These are phyloP conservation scores for Didymosphaeria variabile DNA, from an alignment of 2,329 filamentous ascomycete genomes.

Conservation along the genomic window DNA sequence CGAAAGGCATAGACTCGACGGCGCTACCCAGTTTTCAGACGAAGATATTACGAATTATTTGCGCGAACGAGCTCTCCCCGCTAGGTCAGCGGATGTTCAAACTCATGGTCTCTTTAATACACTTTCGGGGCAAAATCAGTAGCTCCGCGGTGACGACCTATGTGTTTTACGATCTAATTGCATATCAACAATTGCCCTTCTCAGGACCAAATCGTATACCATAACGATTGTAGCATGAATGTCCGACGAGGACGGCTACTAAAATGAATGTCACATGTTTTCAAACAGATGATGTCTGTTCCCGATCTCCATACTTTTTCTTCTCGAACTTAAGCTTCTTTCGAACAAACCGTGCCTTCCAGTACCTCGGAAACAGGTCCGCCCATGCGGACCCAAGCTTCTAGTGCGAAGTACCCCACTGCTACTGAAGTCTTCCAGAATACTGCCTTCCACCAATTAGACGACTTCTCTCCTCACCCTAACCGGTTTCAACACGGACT, in stretches of 20 bases:
- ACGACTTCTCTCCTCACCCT: conserved; percentile 1
- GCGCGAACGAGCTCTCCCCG: not conserved
- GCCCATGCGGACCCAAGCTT: conserved; percentile 8
- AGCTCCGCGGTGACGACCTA: not conserved
- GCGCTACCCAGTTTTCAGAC: not conserved
- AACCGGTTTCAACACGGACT: conserved; percentile 34
- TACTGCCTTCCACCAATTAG: conserved; percentile 39
- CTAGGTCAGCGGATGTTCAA: not conserved
- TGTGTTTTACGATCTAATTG: not conserved
- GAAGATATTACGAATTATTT: not conserved
- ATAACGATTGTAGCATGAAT: not conserved
- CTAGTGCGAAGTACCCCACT: conserved; percentile 10
- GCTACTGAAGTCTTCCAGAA: conserved; percentile 32
- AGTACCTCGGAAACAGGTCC: conserved; percentile 2
- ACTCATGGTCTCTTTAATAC: not conserved
- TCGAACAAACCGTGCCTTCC: not conserved
- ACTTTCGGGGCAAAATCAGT: not conserved
- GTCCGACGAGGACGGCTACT: not conserved
- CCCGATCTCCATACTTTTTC: not conserved
- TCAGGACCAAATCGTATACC: not conserved
- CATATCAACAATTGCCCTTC: not conserved
- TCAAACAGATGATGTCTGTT: not conserved
- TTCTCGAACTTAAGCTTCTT: not conserved
- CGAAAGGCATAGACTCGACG: conserved; percentile 45
- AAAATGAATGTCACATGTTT: not conserved